These are phyloP conservation scores for Reticulascus tulasneorum DNA, from an alignment of 2,329 filamentous ascomycete genomes.

Conservation along the genomic window DNA sequence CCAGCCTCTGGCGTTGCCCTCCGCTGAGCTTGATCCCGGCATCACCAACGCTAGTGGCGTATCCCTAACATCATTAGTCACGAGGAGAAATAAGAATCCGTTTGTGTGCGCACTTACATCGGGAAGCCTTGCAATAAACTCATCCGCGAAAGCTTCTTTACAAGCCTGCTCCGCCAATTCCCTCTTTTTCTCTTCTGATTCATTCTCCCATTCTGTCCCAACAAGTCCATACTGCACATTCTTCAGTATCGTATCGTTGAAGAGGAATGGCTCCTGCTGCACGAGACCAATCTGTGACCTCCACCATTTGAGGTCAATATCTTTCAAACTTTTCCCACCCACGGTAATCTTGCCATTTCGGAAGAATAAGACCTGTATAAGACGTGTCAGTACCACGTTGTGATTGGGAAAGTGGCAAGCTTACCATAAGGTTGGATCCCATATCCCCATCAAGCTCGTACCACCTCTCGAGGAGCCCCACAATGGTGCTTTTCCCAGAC, in stretches of 20 bases:
- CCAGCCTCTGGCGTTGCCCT: slow-evolving; percentile 58
- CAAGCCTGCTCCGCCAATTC: slow-evolving; percentile 42
- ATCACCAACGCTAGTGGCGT: slow-evolving; percentile 54
- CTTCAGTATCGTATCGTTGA: slow-evolving; percentile 38
- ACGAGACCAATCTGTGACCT: slow-evolving; percentile 25
- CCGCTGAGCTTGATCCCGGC: slow-evolving; percentile 57
- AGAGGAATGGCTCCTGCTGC: slow-evolving; percentile 31
- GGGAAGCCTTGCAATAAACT: slow-evolving; percentile 48
- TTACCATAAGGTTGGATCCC: too few relatives aligned
- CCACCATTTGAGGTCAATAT: slow-evolving; percentile 23
- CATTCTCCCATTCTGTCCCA: slow-evolving; percentile 29
- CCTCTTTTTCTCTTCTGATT: slow-evolving; percentile 32
- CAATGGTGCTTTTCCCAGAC: slow-evolving; percentile 54
- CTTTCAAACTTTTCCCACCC: slow-evolving; percentile 19
- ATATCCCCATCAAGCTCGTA: slow-evolving; percentile 52
- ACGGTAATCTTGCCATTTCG: too few relatives aligned
- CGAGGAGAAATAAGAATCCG: too few relatives aligned
- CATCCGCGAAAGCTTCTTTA: slow-evolving; percentile 45
- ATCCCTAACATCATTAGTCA: slow-evolving; percentile 30
- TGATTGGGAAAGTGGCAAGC: too few relatives aligned
- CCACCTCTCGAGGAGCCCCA: slow-evolving; percentile 51
- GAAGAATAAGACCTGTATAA: too few relatives aligned
- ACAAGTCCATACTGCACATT: slow-evolving; percentile 46
- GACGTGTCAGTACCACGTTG: too few relatives aligned
- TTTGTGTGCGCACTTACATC: slow-evolving; percentile 25